Base-by-base conservation (phyloP, 805 yeast species). In the Candida oleophila region DNA sequence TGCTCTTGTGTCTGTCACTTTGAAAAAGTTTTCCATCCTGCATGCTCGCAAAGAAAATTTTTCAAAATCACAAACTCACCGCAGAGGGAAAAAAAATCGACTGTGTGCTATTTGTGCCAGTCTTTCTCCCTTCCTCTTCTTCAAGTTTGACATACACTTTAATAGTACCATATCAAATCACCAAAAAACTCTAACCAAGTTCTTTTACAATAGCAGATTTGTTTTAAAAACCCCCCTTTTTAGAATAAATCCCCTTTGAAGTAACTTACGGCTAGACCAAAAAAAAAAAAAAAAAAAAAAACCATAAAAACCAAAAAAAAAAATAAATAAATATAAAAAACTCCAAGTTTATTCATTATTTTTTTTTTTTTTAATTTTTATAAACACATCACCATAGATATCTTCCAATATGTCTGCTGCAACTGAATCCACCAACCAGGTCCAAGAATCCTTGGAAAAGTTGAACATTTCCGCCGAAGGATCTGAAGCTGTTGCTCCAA, bases 401-500 rank as follows among this genome's bases (percentile, higher is more conserved):
- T n/a, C 22, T 36, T 15, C 11, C 30, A 25, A 25, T 25, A 63
- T 64, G 64, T 62, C 68, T 51, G 60, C 65, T 51, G 42, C 40
- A 19, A 25, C 38, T 34, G 43, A 41, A 25, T 41, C 72, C 56
- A 65, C 75, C 54, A 71, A 69, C 55, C 72, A 75, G 63, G 55
- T 76, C 59, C 66, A 69, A 59, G 74, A 72, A 61, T 68, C 74
- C 47, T 64, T 76, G 63, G 79, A 75, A 57, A 71, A 75, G 65
- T 71, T 76, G 65, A 65, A 64, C 62, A 57, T 76, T 50, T 61
- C 66, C 22, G 57, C 68, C 41, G 49, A 57, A 40, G 56, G 54
- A 44, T 42, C 54, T 36, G 55, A 49, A 21, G 45, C 51, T 45
- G 59, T 53, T 47, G 53, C 55, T 25, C 30, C 30, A 25, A 55